A percentile compares a stretch with the other conserved stretches of the same genome.
These are phyloP conservation scores for Candida tallmaniae DNA, from an alignment of 805 yeast genomes.

Conservation along the genomic window DNA sequence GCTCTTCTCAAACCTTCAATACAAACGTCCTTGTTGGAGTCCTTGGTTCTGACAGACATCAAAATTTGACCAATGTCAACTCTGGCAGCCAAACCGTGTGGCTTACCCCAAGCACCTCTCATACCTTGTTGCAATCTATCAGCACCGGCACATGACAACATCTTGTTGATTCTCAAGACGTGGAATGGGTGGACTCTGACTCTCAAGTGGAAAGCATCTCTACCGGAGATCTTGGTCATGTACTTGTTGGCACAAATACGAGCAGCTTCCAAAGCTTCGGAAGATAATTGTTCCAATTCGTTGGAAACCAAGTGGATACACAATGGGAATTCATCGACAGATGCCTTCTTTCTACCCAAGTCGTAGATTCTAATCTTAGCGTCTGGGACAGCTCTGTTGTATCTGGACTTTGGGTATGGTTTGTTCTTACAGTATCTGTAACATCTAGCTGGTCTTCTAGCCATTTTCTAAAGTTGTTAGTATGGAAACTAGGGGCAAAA, in stretches of 20 bases:
- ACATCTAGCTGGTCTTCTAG: conserved; percentile 99
- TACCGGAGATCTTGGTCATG: conserved; percentile 95
- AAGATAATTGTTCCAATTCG: conserved; percentile 98
- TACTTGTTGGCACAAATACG: conserved; percentile 99
- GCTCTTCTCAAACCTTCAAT: conserved; percentile 99
- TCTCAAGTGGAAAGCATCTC: conserved; percentile 99
- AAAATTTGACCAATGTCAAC: conserved; percentile 98
- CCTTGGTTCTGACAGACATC: conserved; percentile 98
- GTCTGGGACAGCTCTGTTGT: conserved; percentile 99
- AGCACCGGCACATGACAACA: conserved; percentile 99
- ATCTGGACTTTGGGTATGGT: conserved; percentile 99
- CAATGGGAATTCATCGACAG: conserved; percentile 99
- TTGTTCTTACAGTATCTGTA: conserved; percentile 99
- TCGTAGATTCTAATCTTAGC: conserved; percentile 98
- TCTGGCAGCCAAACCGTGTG: conserved; percentile 99
- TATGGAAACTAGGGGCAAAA: conserved; percentile 12
- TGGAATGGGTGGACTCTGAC: conserved; percentile 99
- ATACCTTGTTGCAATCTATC: conserved; percentile 99
- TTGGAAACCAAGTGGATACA: conserved; percentile 99
- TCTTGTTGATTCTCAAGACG: conserved; percentile 99
- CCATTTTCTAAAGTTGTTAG: conserved; percentile 62
- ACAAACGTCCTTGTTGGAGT: conserved; percentile 94
- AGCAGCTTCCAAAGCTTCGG: conserved; percentile 99
- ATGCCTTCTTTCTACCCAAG: conserved; percentile 99
- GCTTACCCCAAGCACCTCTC: conserved; percentile 99